phyloP scores from a whole-genome alignment of 441 rosid genomes.

The Gossypium trilobum region DNA sequence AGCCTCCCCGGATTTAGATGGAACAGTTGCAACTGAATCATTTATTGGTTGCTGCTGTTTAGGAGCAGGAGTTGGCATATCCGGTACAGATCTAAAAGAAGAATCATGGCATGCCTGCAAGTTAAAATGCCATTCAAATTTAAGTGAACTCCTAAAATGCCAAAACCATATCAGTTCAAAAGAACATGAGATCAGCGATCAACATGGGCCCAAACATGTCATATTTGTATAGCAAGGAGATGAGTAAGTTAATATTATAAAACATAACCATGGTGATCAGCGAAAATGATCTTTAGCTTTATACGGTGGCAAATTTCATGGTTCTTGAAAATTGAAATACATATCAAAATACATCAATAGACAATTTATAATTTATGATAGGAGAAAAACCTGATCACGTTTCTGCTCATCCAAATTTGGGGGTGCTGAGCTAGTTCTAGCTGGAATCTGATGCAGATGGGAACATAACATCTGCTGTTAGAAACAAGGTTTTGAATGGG shows the following conservation, averaged over 20 bases:
- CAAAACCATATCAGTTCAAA: constrained; percentile 6
- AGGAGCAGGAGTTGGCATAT: constrained; percentile 50
- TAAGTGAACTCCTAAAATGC: not conserved
- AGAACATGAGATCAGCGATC: constrained; percentile 3
- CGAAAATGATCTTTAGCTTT: not conserved
- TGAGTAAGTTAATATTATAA: not conserved
- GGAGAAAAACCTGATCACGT: constrained; percentile 59
- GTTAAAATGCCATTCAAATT: constrained; percentile 10
- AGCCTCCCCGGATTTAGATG: constrained; percentile 37
- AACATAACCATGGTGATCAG: constrained; percentile 1
- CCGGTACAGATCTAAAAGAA: constrained; percentile 35
- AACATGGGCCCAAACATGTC: constrained; percentile 1
- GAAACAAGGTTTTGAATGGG: not conserved
- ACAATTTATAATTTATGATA: constrained; percentile 3
- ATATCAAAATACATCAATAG: not conserved
- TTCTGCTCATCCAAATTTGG: constrained; percentile 98
- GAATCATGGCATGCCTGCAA: constrained; percentile 67
- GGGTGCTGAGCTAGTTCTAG: constrained; percentile 96
- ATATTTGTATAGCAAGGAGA: not conserved
- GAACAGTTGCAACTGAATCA: constrained; percentile 38
- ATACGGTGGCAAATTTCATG: not conserved
- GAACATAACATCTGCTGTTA: constrained; percentile 19
- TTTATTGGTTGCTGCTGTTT: constrained; percentile 48
- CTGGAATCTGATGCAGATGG: constrained; percentile 56
- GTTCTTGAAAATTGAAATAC: constrained; percentile 10